These are phyloP conservation scores for Ascochyta koolunga DNA, from an alignment of 2,329 filamentous ascomycete genomes.

Conservation along the genomic window DNA sequence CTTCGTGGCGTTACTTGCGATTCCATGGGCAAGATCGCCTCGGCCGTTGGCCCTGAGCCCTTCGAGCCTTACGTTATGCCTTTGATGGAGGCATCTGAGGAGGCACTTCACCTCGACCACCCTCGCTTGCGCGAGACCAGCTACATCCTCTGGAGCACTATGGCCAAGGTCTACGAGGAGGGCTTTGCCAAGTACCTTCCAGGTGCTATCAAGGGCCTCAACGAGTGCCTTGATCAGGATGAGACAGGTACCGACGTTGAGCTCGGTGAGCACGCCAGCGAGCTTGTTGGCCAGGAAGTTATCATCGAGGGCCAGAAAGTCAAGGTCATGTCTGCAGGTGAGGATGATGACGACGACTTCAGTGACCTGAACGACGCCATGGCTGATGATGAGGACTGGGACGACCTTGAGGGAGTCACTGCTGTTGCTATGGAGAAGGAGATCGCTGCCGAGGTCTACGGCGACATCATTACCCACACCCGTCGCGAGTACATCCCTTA, in stretches of 20 bases:
- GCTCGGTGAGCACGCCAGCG: constrained; percentile 74
- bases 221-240: constrained; percentile 86
- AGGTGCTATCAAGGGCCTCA: constrained; percentile 79
- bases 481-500: constrained; percentile 81
- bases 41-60: constrained; percentile 80
- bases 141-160: constrained; percentile 94
- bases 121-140: constrained; percentile 92
- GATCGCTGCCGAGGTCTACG: constrained; percentile 92
- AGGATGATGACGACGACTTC: constrained; percentile 63
- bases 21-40: constrained; percentile 89
- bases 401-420: constrained; percentile 82
- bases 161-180: constrained; percentile 91
- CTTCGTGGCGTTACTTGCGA: constrained; percentile 90
- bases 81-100: constrained; percentile 90
- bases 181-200: constrained; percentile 79
- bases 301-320: constrained; percentile 83
- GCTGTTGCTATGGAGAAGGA: constrained; percentile 95
- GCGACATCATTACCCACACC: constrained; percentile 88
- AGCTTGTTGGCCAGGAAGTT: constrained; percentile 76
- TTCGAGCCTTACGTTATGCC: constrained; percentile 93
- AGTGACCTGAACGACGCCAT: constrained; percentile 64
- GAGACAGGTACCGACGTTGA: constrained; percentile 81
- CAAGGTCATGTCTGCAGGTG: constrained; percentile 71
- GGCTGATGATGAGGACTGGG: constrained; percentile 81
- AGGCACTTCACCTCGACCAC: constrained; percentile 86